phyloP scores from a whole-genome alignment of 176 grass and related monocot genomes.

The Olyra latifolia region DNA sequence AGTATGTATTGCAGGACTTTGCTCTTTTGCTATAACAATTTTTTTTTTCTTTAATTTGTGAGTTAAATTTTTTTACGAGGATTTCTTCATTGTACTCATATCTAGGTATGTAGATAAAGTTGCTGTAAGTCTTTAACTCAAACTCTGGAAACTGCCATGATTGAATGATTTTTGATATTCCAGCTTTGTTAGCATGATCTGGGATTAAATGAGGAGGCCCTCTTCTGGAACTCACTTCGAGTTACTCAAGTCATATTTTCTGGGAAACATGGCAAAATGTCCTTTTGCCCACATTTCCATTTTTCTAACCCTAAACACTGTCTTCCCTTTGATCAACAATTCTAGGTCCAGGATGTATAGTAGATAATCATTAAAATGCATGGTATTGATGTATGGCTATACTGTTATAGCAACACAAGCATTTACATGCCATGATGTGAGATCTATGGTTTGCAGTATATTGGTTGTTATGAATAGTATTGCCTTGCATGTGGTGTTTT shows the following conservation, averaged over 20 bases:
- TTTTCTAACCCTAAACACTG: too few relatives aligned
- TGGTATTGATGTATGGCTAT: too few relatives aligned
- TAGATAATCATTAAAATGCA: neutral
- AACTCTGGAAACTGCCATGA: neutral
- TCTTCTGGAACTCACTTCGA: neutral
- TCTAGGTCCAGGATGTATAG: neutral
- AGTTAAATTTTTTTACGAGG: neutral
- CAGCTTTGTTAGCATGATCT: neutral
- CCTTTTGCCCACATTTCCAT: too few relatives aligned
- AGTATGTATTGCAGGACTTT: neutral
- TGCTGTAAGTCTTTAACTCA: neutral
- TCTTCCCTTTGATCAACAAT: too few relatives aligned
- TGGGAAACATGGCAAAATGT: too few relatives aligned
- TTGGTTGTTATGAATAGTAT: too few relatives aligned
- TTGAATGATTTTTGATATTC: neutral
- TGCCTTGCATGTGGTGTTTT: too few relatives aligned
- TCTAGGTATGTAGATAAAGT: neutral
- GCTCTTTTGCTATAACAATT: neutral
- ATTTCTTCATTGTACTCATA: neutral
- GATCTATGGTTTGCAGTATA: too few relatives aligned
- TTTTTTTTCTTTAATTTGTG: neutral
- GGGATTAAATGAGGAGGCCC: neutral
- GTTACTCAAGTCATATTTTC: neutral
- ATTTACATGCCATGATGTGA: too few relatives aligned
- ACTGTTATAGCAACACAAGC: too few relatives aligned